Conservation (phyloP, 768 basidiomycete genomes). For the Mycena metata region DNA sequence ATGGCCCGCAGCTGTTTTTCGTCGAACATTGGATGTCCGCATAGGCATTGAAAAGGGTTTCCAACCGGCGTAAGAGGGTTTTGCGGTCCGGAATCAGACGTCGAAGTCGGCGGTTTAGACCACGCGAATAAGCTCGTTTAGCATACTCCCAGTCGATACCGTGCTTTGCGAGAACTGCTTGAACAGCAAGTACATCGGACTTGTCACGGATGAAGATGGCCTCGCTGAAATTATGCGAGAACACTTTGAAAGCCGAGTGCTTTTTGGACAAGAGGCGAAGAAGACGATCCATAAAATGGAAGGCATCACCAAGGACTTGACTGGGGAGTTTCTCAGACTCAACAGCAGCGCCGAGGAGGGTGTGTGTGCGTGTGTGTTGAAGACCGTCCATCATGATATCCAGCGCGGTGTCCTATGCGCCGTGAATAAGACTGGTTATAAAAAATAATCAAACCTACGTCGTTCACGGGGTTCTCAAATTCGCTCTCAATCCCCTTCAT, state of each 20-base stretch:
- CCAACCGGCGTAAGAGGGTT: too few species aligned
- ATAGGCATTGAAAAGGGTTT: background rate
- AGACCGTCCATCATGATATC: too few species aligned
- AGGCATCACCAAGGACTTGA: background rate
- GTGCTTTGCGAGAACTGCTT: background rate
- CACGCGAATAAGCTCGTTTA: background rate
- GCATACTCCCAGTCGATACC: slow-evolving; percentile 1
- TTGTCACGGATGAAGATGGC: slow-evolving; percentile 5
- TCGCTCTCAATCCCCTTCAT: too few species aligned
- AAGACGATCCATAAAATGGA: slow-evolving; percentile 3
- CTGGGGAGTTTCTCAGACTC: too few species aligned
- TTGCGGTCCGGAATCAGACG: background rate
- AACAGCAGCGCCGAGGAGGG: too few species aligned
- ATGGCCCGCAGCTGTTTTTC: background rate
- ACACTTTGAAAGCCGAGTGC: too few species aligned
- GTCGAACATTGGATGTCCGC: background rate
- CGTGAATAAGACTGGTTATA: too few species aligned
- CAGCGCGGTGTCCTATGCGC: too few species aligned
- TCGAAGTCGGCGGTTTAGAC: background rate
- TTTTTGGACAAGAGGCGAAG: slow-evolving; percentile 1
- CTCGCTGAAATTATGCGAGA: background rate
- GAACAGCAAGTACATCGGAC: background rate
- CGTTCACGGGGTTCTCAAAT: too few species aligned
- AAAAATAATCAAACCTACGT: too few species aligned
- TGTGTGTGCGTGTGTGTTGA: too few species aligned